phyloP scores from a whole-genome alignment of 495 filamentous ascomycete genomes.

The Lasiosphaeria miniovina region DNA sequence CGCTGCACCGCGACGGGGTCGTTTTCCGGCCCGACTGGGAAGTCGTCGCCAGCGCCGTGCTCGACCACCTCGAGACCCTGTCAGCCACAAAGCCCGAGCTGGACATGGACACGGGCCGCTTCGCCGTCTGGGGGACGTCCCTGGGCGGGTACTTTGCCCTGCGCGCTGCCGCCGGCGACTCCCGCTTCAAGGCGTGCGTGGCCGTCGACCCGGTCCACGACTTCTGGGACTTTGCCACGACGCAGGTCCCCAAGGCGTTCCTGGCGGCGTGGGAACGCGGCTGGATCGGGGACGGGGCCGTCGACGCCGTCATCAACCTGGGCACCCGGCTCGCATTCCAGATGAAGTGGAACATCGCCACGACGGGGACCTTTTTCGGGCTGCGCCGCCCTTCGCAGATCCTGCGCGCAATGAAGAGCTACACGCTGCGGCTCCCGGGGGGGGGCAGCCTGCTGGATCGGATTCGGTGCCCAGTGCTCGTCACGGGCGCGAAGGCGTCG shows the following conservation, averaged over 20 bases:
- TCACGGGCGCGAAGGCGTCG: slow-evolving; percentile 23
- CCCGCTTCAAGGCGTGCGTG: slow-evolving; percentile 46
- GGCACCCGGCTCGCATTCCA: slow-evolving; percentile 26
- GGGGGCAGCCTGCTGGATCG: slow-evolving; percentile 3
- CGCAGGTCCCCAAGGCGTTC: slow-evolving; percentile 30
- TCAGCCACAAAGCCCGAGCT: slow-evolving; percentile 25
- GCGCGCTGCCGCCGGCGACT: slow-evolving; percentile 38
- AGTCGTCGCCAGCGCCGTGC: slow-evolving; percentile 25
- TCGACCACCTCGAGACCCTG: slow-evolving; percentile 29
- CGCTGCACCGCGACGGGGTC: slow-evolving; percentile 24
- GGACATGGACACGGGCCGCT: slow-evolving; percentile 38
- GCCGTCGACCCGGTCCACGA: slow-evolving; percentile 40
- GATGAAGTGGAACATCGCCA: slow-evolving; percentile 35
- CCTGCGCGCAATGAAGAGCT: slow-evolving; percentile 22
- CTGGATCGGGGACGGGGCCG: slow-evolving; percentile 31
- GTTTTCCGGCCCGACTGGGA: slow-evolving; percentile 40
- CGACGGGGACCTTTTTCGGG: slow-evolving; percentile 22
- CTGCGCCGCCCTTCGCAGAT: slow-evolving; percentile 20
- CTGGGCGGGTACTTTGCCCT: slow-evolving; percentile 47
- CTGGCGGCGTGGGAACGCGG: slow-evolving; percentile 26
- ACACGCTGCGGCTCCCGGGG: slow-evolving; percentile 13
- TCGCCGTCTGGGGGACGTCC: slow-evolving; percentile 41
- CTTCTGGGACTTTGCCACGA: slow-evolving; percentile 34
- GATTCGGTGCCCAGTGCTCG: slow-evolving; percentile 28
- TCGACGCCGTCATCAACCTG: slow-evolving; percentile 14